A percentile compares a stretch with the other conserved stretches of the same genome.
Evolutionary conservation across 352 stramenopile genomes (phyloP).

Genomic region (Halophytophthora batemanensis): DNA sequence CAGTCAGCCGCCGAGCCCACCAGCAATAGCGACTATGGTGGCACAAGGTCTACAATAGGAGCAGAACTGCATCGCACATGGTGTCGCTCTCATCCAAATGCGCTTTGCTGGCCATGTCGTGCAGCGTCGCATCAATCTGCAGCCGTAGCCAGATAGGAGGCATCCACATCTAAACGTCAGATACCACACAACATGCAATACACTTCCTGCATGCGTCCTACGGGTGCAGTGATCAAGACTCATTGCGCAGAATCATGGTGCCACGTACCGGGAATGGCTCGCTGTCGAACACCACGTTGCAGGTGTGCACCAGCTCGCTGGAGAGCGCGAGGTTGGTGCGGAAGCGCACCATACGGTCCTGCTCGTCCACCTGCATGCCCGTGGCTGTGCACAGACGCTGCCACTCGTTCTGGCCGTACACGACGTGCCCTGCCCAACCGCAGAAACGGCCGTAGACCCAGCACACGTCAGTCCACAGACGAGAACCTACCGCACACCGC

Average conservation of each 20-base stretch:
- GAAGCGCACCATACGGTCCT: slow-evolving; percentile 65
- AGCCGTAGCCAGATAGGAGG: not conserved
- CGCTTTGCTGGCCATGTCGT: slow-evolving; percentile 51
- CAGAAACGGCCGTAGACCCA: not conserved
- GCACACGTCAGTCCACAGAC: slow-evolving; percentile 1
- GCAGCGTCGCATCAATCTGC: slow-evolving; percentile 53
- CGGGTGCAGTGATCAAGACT: not conserved
- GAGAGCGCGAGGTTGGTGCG: slow-evolving; percentile 72
- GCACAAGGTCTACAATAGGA: not conserved
- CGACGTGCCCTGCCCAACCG: slow-evolving; percentile 34
- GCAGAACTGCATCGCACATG: slow-evolving; percentile 24
- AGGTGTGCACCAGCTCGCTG: slow-evolving; percentile 50
- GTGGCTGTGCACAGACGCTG: slow-evolving; percentile 56
- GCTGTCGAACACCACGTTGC: slow-evolving; percentile 79
- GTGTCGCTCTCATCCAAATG: slow-evolving; percentile 45
- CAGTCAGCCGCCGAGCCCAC: not conserved
- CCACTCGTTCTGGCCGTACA: slow-evolving; percentile 73
- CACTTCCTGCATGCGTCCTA: not conserved
- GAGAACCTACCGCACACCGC: not conserved
- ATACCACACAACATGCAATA: not conserved
- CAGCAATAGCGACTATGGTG: not conserved
- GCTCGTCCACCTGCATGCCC: slow-evolving; percentile 43
- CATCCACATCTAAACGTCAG: not conserved
- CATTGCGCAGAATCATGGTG: not conserved
- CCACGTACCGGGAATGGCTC: slow-evolving; percentile 54